Evolutionary conservation across 768 basidiomycete species (phyloP).

Genomic region (Amanita thiersii): DNA sequence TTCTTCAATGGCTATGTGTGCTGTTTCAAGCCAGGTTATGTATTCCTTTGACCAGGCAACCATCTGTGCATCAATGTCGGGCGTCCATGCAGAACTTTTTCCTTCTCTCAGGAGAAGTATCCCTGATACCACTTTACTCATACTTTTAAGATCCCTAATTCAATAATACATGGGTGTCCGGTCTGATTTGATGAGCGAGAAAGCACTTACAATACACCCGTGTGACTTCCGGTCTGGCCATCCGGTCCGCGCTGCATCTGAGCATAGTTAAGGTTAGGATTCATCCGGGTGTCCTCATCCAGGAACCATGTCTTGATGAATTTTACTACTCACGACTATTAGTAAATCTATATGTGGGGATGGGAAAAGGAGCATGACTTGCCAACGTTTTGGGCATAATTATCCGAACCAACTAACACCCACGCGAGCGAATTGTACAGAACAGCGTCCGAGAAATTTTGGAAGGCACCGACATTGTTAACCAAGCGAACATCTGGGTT

Average conservation of each 20-base stretch:
- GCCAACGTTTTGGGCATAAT: conserved; percentile 31
- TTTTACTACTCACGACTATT: conserved; percentile 19
- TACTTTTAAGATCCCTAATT: conserved; percentile 46
- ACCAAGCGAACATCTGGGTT: conserved; percentile 56
- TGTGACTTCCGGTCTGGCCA: conserved; percentile 35
- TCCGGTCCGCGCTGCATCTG: conserved; percentile 39
- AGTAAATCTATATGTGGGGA: not conserved
- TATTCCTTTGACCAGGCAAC: conserved; percentile 44
- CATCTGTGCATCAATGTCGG: conserved; percentile 39
- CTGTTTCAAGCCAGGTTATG: conserved; percentile 46
- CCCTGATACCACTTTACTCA: conserved; percentile 47
- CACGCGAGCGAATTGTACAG: conserved; percentile 55
- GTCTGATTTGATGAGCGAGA: not conserved
- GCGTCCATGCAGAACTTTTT: conserved; percentile 44
- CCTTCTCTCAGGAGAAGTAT: conserved; percentile 45
- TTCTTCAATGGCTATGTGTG: conserved; percentile 38
- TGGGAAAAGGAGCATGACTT: conserved; percentile 21
- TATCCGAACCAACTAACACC: conserved; percentile 35
- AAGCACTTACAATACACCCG: conserved; percentile 42
- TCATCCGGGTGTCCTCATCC: conserved; percentile 49
- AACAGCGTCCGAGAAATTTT: conserved; percentile 48
- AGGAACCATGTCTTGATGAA: conserved; percentile 56
- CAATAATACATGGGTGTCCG: not conserved
- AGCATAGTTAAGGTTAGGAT: conserved; percentile 52
- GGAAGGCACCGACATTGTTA: conserved; percentile 48